These are phyloP conservation scores for Magnolia kwangsiensis DNA, from an alignment of 164 flowering plant genomes.

Conservation along the genomic window DNA sequence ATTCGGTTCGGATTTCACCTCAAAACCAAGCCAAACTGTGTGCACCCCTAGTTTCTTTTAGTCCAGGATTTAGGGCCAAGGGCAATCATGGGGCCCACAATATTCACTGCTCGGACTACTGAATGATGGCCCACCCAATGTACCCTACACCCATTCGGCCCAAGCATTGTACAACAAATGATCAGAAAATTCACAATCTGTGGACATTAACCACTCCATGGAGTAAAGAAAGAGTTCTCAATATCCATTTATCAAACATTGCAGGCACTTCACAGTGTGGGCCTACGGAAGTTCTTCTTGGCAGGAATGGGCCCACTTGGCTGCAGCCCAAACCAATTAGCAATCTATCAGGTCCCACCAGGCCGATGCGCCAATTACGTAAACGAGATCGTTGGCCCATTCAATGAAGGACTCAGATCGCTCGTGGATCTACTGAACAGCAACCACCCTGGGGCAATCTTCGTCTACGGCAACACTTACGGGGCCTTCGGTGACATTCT, in stretches of 20 bases:
- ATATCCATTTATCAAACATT: not conserved
- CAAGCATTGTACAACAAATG: too few species aligned
- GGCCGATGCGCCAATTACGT: slow-evolving; percentile 57
- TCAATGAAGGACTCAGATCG: slow-evolving; percentile 53
- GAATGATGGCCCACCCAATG: too few species aligned
- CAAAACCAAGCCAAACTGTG: too few species aligned
- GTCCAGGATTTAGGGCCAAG: too few species aligned
- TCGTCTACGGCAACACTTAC: slow-evolving; percentile 54
- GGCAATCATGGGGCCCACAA: too few species aligned
- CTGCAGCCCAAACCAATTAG: slow-evolving; percentile 69
- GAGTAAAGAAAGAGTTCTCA: too few species aligned
- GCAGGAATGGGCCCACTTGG: slow-evolving; percentile 75
- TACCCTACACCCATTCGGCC: too few species aligned
- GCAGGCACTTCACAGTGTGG: slow-evolving; percentile 66
- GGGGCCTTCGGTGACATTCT: slow-evolving; percentile 64
- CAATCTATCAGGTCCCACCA: slow-evolving; percentile 37
- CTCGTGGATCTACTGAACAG: slow-evolving; percentile 50
- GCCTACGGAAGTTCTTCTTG: slow-evolving; percentile 68
- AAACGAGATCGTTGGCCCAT: slow-evolving; percentile 59
- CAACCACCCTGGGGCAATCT: slow-evolving; percentile 51
- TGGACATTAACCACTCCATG: too few species aligned
- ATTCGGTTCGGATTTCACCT: too few species aligned
- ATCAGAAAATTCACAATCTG: too few species aligned
- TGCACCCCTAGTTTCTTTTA: too few species aligned
- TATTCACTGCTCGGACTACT: too few species aligned